Evolutionary conservation across 2,329 filamentous ascomycete genomes (phyloP).

Genomic region (Xylaria sp.): DNA sequence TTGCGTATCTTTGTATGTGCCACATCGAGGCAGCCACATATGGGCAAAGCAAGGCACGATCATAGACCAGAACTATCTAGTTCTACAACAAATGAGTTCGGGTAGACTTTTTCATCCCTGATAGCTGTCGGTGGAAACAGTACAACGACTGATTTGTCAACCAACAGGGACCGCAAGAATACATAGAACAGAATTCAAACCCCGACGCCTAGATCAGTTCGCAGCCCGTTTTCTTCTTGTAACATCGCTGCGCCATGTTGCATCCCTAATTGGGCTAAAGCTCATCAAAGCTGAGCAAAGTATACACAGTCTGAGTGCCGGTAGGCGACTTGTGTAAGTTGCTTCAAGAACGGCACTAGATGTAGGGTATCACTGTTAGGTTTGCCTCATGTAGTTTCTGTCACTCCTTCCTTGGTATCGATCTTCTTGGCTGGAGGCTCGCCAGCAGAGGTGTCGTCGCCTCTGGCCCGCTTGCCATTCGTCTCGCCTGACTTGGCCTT

Average conservation of each 20-base stretch:
- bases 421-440: conserved; percentile 67
- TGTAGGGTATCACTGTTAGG: not conserved
- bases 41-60: no score
- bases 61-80: no score
- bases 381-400: conserved; percentile 29
- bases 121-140: not conserved
- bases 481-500: conserved; percentile 30
- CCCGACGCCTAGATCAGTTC: conserved; percentile 18
- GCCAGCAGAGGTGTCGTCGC: conserved; percentile 53
- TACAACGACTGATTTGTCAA: not conserved
- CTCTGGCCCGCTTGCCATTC: conserved; percentile 61
- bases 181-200: conserved; percentile 13
- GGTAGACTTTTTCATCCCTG: not conserved
- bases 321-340: not conserved
- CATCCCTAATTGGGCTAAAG: not conserved
- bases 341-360: not conserved
- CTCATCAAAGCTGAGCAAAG: conserved; percentile 7
- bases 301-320: conserved; percentile 5
- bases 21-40: no score
- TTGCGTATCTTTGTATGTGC: no score
- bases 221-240: not conserved
- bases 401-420: conserved; percentile 54
- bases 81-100: not conserved
- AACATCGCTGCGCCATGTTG: not conserved
- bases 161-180: conserved; percentile 5